These are phyloP conservation scores for Phytophthora sojae DNA, from an alignment of 352 stramenopile species.

Conservation along the genomic window DNA sequence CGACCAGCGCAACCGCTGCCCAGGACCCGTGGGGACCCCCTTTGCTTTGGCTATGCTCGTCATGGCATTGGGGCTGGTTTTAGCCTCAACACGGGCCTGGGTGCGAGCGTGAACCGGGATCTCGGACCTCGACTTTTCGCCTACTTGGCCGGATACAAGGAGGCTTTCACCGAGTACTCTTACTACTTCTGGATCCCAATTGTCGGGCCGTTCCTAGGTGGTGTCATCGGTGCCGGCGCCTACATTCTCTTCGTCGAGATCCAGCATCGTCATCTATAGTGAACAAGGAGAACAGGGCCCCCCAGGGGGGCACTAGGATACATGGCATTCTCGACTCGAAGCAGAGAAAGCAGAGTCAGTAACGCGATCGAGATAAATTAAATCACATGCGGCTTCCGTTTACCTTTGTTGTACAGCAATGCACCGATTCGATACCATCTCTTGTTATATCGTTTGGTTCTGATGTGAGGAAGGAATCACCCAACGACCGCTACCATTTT, in stretches of 20 bases:
- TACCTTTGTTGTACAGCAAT: too few species aligned
- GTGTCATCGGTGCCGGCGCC: not conserved
- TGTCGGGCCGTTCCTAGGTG: not conserved
- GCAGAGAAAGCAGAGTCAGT: too few species aligned
- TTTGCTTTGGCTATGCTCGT: conserved; percentile 37
- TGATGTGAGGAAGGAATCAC: too few species aligned
- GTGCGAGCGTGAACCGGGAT: conserved; percentile 46
- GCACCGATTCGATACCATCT: too few species aligned
- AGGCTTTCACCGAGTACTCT: not conserved
- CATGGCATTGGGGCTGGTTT: conserved; percentile 41
- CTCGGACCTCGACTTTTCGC: conserved; percentile 47
- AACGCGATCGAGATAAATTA: too few species aligned
- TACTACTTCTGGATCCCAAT: conserved; percentile 1
- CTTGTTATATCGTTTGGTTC: too few species aligned
- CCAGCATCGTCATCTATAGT: not conserved
- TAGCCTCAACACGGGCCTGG: conserved; percentile 44
- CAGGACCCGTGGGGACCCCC: conserved; percentile 20
- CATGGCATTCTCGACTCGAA: too few species aligned
- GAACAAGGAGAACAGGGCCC: too few species aligned
- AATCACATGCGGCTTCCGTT: too few species aligned
- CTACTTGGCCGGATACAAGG: conserved; percentile 41
- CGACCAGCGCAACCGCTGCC: conserved; percentile 31
- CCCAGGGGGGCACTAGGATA: too few species aligned
- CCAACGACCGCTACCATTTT: not conserved
- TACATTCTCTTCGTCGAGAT: not conserved